Conservation (phyloP, 371 early-diverging fungal genomes). For the Saksenaea oblongispora region DNA sequence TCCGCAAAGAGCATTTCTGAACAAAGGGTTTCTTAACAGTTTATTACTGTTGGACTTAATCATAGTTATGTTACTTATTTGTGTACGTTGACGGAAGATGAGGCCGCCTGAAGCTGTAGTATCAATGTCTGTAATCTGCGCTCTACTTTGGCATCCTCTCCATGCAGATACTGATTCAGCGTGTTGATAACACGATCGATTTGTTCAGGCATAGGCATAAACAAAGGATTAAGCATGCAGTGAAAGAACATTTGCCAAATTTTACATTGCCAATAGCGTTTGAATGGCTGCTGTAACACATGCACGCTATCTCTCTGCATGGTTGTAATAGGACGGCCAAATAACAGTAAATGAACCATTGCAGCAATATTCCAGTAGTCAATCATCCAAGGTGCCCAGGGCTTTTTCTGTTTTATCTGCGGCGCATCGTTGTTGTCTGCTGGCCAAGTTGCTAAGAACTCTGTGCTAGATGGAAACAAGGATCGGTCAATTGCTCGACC, state of each 20-base stretch:
- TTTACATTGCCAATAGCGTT: constrained; percentile 44
- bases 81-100: background rate
- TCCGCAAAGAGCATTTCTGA: no score
- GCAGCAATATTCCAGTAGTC: constrained; percentile 52
- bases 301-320: constrained; percentile 5
- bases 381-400: constrained; percentile 26
- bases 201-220: background rate
- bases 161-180: background rate
- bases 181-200: background rate
- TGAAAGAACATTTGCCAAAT: constrained; percentile 41
- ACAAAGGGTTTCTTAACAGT: no score
- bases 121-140: background rate
- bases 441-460: constrained; percentile 36
- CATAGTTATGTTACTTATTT: background rate
- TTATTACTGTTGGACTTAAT: no score
- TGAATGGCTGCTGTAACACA: constrained; percentile 20
- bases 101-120: background rate
- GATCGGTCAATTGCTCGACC: constrained; percentile 42
- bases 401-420: constrained; percentile 9
- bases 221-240: constrained; percentile 30
- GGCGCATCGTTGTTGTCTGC: constrained; percentile 18
- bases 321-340: constrained; percentile 17
- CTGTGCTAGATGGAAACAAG: constrained; percentile 13
- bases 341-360: constrained; percentile 35
- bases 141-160: background rate